A percentile compares a stretch with the other conserved stretches of the same genome.
Conservation (phyloP, 495 filamentous ascomycete genomes). For the Chaetomium fimeti region DNA sequence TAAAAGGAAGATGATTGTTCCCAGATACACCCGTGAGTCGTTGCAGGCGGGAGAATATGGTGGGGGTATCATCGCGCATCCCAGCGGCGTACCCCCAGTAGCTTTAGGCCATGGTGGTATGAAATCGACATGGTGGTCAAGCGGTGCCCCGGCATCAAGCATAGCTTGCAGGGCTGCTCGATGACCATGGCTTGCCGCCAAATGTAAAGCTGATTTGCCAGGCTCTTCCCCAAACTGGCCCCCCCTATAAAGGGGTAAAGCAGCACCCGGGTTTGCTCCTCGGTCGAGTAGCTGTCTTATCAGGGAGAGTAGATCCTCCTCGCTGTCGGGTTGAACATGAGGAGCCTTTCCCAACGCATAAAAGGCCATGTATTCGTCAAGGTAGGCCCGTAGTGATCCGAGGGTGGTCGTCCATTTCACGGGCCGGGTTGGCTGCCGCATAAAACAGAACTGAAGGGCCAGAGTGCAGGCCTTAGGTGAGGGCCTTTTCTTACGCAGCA, state of each 20-base stretch:
- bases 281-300: conserved; percentile 3
- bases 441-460: conserved; percentile 1
- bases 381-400: not conserved
- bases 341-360: not conserved
- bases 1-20: not conserved
- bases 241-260: not conserved
- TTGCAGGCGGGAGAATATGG: not conserved
- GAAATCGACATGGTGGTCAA: too few relatives aligned
- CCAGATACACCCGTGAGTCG: not conserved
- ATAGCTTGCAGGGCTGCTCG: not conserved
- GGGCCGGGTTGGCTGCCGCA: not conserved
- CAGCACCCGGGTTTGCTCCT: conserved; percentile 7
- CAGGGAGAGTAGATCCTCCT: not conserved
- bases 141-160: not conserved
- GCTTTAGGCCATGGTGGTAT: too few relatives aligned
- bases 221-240: too few relatives aligned
- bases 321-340: not conserved
- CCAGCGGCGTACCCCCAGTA: not conserved
- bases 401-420: not conserved
- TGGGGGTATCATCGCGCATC: not conserved
- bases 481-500: not conserved
- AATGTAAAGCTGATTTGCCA: not conserved
- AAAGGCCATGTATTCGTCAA: not conserved
- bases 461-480: not conserved
- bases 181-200: not conserved